Evolutionary conservation across 805 yeast genomes (phyloP).

Genomic region (Grigorovia yakushimaensis): DNA sequence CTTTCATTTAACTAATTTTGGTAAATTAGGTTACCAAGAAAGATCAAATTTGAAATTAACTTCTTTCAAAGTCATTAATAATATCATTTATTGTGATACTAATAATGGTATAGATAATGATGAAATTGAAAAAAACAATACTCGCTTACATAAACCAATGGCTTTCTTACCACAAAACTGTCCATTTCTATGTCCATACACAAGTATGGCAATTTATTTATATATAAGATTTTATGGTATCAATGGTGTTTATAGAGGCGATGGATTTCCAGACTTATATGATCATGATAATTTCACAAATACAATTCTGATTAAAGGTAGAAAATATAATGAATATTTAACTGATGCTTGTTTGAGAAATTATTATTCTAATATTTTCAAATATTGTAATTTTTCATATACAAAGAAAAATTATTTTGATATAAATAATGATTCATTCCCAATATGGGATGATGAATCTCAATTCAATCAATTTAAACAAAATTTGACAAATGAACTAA

Average conservation of each 20-base stretch:
- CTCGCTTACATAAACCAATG: constrained; percentile 7
- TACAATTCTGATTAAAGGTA: constrained; percentile 21
- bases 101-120: neutral
- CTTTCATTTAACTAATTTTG: constrained; percentile 21
- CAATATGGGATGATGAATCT: constrained; percentile 9
- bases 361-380: constrained; percentile 21
- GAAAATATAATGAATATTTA: constrained; percentile 20
- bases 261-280: constrained; percentile 24
- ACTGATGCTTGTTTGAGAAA: constrained; percentile 22
- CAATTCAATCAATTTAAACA: constrained; percentile 1
- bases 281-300: constrained; percentile 2
- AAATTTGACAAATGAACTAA: constrained; percentile 1
- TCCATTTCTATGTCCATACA: constrained; percentile 24
- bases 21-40: constrained; percentile 16
- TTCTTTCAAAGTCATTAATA: constrained; percentile 6
- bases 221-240: constrained; percentile 25
- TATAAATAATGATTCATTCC: constrained; percentile 9
- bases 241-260: constrained; percentile 17
- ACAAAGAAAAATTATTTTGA: constrained; percentile 22
- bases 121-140: neutral
- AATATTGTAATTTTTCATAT: constrained; percentile 26
- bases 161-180: constrained; percentile 15
- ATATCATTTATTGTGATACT: constrained; percentile 1
- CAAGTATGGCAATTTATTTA: constrained; percentile 22
- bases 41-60: constrained; percentile 18